Evolutionary conservation across 805 yeast species (phyloP), one percentile per base, ranked within the genome.

Genomic region (Metschnikowia santaceciliae): DNA sequence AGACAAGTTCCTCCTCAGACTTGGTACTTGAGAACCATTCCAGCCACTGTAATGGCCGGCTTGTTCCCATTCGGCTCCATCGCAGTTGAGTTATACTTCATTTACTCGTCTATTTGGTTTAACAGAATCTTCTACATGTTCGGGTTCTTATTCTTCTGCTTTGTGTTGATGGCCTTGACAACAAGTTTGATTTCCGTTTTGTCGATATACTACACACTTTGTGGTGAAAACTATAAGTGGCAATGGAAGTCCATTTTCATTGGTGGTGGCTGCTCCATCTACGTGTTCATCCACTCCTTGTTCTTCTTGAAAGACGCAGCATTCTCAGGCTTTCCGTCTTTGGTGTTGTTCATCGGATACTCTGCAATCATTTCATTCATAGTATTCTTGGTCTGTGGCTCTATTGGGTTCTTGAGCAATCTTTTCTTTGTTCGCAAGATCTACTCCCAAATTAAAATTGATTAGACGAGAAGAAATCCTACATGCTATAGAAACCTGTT

Each of bases 111-210:
- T 32, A 71, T 94, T 58, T 92, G 99, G 99, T 89, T 88, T 70
- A 90, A 88, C 77, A 81, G 88, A 67, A 84, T 91, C 57, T 94
- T 82, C 76, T 94, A 91, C 78, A 92, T 94, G 98, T 94, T 94
- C 76, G 99, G 98, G 11, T 94, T 92, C 78, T 74, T 92, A 59
- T 88, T 91, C 69, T 83, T 91, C 72, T 90, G 97, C 61, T 84
- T 88, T 65, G 56, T 85, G n/a, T 76, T 91, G 64, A 86, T 90
- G 89, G 74, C 88, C 11, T 61, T 86, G 60, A 90, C 97, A 4
- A 86, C 96, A 13, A 77, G 86, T 13, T 76, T 91, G 53, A 90
- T 90, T 32, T 85, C 97, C 0, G 74, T 90, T 20, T 75, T 92
- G 62, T 79, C 90, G 68, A 81, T 86, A 26, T 94, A 94, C 69